A percentile compares a stretch with the other conserved stretches of the same genome.
These are phyloP conservation scores for Pichia heedii DNA, from an alignment of 805 yeast genomes.

Conservation along the genomic window DNA sequence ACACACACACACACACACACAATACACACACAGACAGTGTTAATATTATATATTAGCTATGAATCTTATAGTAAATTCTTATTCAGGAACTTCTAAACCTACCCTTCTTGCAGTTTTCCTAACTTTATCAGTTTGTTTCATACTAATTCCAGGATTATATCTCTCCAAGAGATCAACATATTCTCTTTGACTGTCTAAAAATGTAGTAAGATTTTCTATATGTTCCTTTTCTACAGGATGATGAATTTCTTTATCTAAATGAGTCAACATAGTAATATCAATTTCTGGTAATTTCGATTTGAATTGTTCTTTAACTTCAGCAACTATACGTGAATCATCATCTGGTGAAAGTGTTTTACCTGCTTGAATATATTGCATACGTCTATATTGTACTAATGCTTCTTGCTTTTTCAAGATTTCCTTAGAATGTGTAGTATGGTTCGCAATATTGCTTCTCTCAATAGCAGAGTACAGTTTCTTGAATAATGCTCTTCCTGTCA, in stretches of 20 bases:
- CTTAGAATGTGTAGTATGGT: slow-evolving; percentile 31
- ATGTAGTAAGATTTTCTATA: slow-evolving; percentile 51
- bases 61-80: no score
- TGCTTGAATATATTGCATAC: slow-evolving; percentile 34
- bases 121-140: slow-evolving; percentile 72
- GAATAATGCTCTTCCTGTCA: slow-evolving; percentile 19
- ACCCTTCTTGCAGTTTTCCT: slow-evolving; percentile 77
- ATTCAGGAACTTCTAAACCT: slow-evolving; percentile 66
- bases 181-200: slow-evolving; percentile 61
- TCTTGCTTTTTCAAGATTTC: slow-evolving; percentile 35
- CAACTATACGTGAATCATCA: slow-evolving; percentile 27
- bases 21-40: no score
- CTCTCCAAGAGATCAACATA: slow-evolving; percentile 74
- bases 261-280: slow-evolving; percentile 20
- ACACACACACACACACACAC: no score
- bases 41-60: no score
- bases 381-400: slow-evolving; percentile 40
- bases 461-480: slow-evolving; percentile 33
- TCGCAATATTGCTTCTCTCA: slow-evolving; percentile 27
- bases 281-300: slow-evolving; percentile 22
- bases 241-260: slow-evolving; percentile 19
- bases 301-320: slow-evolving; percentile 25
- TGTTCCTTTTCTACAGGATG: slow-evolving; percentile 28
- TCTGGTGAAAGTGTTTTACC: slow-evolving; percentile 27
- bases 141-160: slow-evolving; percentile 76